A percentile compares a stretch with the other conserved stretches of the same genome.
These are phyloP conservation scores for Magnolia changhungtana DNA, from an alignment of 164 flowering plant species.

Conservation along the genomic window DNA sequence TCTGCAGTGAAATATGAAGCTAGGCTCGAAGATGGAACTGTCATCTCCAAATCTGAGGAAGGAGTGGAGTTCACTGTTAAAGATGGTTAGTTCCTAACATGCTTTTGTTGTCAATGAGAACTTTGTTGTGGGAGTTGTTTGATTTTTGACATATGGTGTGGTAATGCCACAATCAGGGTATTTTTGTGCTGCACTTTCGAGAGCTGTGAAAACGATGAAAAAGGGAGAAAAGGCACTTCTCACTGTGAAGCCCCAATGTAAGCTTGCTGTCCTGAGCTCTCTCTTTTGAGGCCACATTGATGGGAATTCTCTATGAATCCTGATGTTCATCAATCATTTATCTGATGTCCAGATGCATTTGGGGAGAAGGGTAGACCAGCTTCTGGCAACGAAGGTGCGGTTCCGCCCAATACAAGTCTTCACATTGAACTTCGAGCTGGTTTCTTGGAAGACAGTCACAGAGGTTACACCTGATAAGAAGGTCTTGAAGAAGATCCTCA, in stretches of 20 bases:
- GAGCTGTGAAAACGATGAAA: conserved; percentile 93
- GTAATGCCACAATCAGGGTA: conserved; percentile 35
- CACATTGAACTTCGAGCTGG: conserved; percentile 65
- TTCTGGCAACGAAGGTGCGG: conserved; percentile 47
- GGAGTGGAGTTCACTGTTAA: conserved; percentile 75
- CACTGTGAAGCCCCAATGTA: conserved; percentile 91
- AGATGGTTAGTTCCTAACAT: conserved; percentile 44
- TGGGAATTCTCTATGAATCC: not conserved
- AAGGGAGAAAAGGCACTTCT: conserved; percentile 80
- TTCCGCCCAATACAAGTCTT: conserved; percentile 77
- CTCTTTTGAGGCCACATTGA: not conserved
- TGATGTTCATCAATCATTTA: not conserved
- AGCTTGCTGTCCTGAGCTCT: conserved; percentile 12
- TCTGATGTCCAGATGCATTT: conserved; percentile 63
- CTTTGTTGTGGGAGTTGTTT: not conserved
- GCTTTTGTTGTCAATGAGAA: not conserved
- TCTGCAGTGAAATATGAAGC: conserved; percentile 79
- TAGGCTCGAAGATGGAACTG: conserved; percentile 71
- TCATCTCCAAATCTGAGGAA: conserved; percentile 48
- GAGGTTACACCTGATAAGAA: conserved; percentile 82
- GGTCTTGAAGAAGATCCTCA: conserved; percentile 76
- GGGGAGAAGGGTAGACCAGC: conserved; percentile 82
- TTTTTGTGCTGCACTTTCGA: conserved; percentile 79
- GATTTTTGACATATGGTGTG: not conserved
- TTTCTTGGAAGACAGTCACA: conserved; percentile 87